Evolutionary conservation across 208 protist species (phyloP), one percentile per base, ranked within the genome.

Genomic region (Trypanosoma platydactyli): DNA sequence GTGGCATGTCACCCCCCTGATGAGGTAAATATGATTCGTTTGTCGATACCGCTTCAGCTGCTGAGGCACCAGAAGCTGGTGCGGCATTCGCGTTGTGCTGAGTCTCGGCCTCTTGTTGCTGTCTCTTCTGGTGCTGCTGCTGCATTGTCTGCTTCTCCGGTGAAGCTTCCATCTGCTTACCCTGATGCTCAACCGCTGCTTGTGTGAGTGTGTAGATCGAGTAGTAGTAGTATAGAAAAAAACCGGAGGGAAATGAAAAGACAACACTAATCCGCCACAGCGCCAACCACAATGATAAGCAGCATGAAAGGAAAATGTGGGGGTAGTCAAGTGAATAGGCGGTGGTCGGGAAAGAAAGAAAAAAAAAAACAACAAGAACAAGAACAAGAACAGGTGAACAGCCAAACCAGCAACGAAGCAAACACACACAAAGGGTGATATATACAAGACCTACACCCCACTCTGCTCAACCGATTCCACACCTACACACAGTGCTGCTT

Each of bases 261-360:
- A n/a, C n/a, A 12, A 42, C n/a, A 59, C 33, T 35, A 9, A 20
- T 35, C n/a, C n/a, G n/a, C n/a, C n/a, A 7, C 54, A 20, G 22
- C 54, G 1, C 40, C 11, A 42, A 42, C 25, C 11, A 11, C 40
- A 59, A 59, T 9, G 27, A 59, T 7, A 53, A 53, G 25, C 24
- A 53, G 27, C 4, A 40, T 7, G 4, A 20, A 59, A 59, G 27
- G 11, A 59, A 45, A 42, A 40, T 33, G 22, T 4, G 33, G 27
- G 3, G 54, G 24, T 46, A 27, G 40, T 24, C 22, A 25, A 57
- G 42, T 16, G 16, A 30, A 53, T 40, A 53, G 6, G 20, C 5
- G 5, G 42, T 29, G 35, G 22, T 29, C 45, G 11, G 30, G 25
- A 61, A 70, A 62, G 60, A 62, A 70, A 70, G 33, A 33, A 46